Conservation (phyloP, 495 filamentous ascomycete species). For the Aspergillus panamensis region DNA sequence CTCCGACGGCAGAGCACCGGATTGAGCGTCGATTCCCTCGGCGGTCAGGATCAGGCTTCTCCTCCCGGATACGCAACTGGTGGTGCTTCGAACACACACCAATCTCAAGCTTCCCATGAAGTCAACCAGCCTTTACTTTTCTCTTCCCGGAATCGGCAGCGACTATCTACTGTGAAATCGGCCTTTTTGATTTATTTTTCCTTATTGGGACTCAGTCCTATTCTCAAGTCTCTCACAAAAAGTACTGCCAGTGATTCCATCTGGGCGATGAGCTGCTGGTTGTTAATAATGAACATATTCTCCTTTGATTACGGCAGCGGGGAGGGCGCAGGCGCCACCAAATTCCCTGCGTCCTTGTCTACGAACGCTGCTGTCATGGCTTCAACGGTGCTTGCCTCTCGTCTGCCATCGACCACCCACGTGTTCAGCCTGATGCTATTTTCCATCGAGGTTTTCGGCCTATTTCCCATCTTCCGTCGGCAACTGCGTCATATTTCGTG, state of each 20-base stretch:
- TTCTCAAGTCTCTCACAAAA: conserved; percentile 87
- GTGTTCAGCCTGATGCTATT: conserved; percentile 95
- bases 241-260: conserved; percentile 90
- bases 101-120: conserved; percentile 18
- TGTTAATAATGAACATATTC: conserved; percentile 92
- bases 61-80: conserved; percentile 14
- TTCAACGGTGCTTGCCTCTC: conserved; percentile 83
- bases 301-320: conserved; percentile 91
- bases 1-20: conserved; percentile 21
- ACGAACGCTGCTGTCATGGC: conserved; percentile 96
- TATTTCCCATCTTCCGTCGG: conserved; percentile 92
- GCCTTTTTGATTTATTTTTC: conserved; percentile 90
- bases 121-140: conserved; percentile 35
- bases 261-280: conserved; percentile 92
- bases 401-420: conserved; percentile 82
- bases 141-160: conserved; percentile 61
- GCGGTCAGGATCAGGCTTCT: conserved; percentile 19
- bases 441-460: conserved; percentile 92
- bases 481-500: conserved; percentile 80
- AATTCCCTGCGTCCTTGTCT: conserved; percentile 80
- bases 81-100: conserved; percentile 1
- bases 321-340: conserved; percentile 45
- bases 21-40: conserved; percentile 15
- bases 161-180: conserved; percentile 77
- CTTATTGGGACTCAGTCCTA: conserved; percentile 85